phyloP scores from a whole-genome alignment of 2,329 filamentous ascomycete genomes.

The Exophiala aquamarina region DNA sequence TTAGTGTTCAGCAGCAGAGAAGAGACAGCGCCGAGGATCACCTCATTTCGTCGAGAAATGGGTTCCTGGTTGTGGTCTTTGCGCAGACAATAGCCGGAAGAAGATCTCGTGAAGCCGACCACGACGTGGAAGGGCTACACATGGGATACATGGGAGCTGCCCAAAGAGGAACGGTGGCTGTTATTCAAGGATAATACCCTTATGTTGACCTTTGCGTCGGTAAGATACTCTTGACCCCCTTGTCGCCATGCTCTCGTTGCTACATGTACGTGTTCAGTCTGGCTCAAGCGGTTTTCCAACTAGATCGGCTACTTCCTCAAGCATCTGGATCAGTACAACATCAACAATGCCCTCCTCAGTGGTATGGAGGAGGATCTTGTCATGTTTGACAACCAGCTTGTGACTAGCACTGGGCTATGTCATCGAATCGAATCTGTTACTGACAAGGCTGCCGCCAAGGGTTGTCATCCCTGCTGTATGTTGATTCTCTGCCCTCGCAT shows the following conservation, averaged over 20 bases:
- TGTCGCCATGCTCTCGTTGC: constrained; percentile 1
- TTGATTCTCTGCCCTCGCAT: background rate
- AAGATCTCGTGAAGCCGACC: constrained; percentile 27
- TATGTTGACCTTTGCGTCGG: constrained; percentile 32
- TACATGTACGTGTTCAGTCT: too few relatives aligned
- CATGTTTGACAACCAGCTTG: constrained; percentile 53
- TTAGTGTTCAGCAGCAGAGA: too few relatives aligned
- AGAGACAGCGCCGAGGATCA: too few relatives aligned
- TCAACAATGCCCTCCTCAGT: constrained; percentile 34
- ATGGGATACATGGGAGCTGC: constrained; percentile 54
- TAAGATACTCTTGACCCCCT: constrained; percentile 31
- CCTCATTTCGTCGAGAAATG: too few relatives aligned
- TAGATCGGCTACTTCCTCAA: constrained; percentile 13
- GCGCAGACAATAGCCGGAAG: constrained; percentile 13
- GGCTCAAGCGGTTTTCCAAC: background rate
- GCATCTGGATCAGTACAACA: constrained; percentile 20
- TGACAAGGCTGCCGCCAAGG: constrained; percentile 28
- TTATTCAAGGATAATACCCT: constrained; percentile 33
- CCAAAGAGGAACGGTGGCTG: constrained; percentile 43
- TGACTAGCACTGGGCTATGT: constrained; percentile 52
- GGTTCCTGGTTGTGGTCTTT: too few relatives aligned
- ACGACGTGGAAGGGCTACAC: constrained; percentile 50
- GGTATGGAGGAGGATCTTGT: constrained; percentile 53
- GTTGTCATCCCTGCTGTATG: constrained; percentile 15
- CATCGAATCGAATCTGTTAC: constrained; percentile 52